Evolutionary conservation across 371 early-diverging fungal genomes (phyloP).

Genomic region (Mucor indicus): DNA sequence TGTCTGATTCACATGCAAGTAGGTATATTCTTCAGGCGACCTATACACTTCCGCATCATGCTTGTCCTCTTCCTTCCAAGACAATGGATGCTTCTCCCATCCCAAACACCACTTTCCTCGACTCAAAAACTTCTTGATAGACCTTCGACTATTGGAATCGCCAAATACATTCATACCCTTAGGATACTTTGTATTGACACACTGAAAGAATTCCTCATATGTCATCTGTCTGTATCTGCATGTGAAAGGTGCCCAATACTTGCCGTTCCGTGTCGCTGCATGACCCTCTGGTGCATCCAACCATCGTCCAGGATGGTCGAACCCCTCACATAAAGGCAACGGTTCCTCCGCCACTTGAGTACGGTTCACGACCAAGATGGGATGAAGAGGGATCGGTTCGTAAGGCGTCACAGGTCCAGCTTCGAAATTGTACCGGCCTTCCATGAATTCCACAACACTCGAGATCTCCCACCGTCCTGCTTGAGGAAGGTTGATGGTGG

Average conservation of each 20-base stretch:
- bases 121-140: slow-evolving; percentile 48
- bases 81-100: slow-evolving; percentile 7
- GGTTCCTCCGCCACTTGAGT: not conserved
- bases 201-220: slow-evolving; percentile 38
- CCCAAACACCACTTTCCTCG: slow-evolving; percentile 50
- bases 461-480: slow-evolving; percentile 31
- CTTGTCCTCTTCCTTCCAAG: slow-evolving; percentile 4
- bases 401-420: slow-evolving; percentile 39
- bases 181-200: slow-evolving; percentile 31
- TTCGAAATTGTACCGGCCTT: slow-evolving; percentile 51
- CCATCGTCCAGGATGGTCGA: slow-evolving; percentile 48
- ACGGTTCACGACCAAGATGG: slow-evolving; percentile 15
- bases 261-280: slow-evolving; percentile 4
- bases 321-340: slow-evolving; percentile 44
- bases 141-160: slow-evolving; percentile 53
- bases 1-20: slow-evolving; percentile 7
- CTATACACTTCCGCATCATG: slow-evolving; percentile 7
- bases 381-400: slow-evolving; percentile 21
- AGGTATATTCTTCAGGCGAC: slow-evolving; percentile 6
- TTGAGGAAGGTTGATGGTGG: slow-evolving; percentile 32
- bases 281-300: slow-evolving; percentile 14
- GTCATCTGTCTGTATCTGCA: slow-evolving; percentile 42
- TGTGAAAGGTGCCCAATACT: slow-evolving; percentile 49
- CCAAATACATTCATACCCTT: slow-evolving; percentile 43
- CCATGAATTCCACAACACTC: slow-evolving; percentile 40